These are phyloP conservation scores for Pseudogymnoascus pannorum DNA, from an alignment of 2,329 filamentous ascomycete genomes.

Conservation along the genomic window DNA sequence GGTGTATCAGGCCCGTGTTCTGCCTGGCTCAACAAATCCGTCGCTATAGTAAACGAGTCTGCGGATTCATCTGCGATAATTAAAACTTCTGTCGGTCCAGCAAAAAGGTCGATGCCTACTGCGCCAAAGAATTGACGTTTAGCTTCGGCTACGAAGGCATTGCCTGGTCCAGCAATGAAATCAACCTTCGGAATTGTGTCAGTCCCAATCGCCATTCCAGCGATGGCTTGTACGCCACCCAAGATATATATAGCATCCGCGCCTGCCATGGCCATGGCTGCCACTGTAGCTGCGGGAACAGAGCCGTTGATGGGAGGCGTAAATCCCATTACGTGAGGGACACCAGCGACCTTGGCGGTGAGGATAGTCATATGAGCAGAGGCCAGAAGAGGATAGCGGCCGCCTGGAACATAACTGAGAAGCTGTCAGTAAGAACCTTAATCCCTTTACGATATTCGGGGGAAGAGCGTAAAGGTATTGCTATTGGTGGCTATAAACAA, in stretches of 20 bases:
- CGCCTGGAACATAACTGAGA: constrained; percentile 41
- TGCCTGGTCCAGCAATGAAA: constrained; percentile 46
- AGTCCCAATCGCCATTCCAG: constrained; percentile 45
- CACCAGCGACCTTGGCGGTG: constrained; percentile 47
- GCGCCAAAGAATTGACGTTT: constrained; percentile 47
- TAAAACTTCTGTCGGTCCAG: constrained; percentile 46
- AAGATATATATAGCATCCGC: constrained; percentile 45
- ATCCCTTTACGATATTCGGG: no score
- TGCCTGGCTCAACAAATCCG: constrained; percentile 41
- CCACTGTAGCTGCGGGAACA: constrained; percentile 42
- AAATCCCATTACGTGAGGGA: constrained; percentile 42
- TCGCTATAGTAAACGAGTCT: constrained; percentile 39
- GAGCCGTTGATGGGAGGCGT: constrained; percentile 44
- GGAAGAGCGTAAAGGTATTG: no score
- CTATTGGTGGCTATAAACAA: no score
- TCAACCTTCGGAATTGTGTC: constrained; percentile 42
- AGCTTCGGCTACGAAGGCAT: constrained; percentile 47
- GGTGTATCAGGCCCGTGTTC: constrained; percentile 47
- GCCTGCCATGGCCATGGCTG: constrained; percentile 42
- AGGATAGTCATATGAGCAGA: constrained; percentile 49
- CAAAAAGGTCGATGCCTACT: constrained; percentile 47
- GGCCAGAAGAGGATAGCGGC: constrained; percentile 45
- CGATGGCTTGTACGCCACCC: constrained; percentile 45
- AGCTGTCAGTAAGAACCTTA: no score
- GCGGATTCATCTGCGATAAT: constrained; percentile 42